Evolutionary conservation across 345 rosid genomes (phyloP).

Genomic region (Laguncularia racemosa): DNA sequence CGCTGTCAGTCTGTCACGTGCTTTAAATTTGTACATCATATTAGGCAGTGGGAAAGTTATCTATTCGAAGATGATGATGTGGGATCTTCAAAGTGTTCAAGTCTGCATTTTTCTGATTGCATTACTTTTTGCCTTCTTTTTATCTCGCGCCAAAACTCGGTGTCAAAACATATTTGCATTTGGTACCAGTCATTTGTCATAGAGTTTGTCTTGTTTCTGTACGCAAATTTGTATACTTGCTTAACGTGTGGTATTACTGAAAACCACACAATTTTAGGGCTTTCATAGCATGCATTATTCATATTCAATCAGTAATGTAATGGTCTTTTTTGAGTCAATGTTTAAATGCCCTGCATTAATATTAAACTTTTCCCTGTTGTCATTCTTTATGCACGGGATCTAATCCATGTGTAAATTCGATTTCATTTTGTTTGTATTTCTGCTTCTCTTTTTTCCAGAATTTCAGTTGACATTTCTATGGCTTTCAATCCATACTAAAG

Average conservation of each 20-base stretch:
- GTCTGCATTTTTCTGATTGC: conserved; percentile 5
- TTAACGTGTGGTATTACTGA: conserved; percentile 17
- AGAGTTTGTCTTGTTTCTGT: conserved; percentile 15
- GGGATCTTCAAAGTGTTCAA: conserved; percentile 8
- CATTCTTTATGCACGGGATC: background rate
- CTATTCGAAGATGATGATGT: conserved; percentile 9
- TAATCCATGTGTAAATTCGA: background rate
- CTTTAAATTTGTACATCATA: conserved; percentile 3
- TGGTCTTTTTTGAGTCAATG: conserved; percentile 10
- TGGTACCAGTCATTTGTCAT: conserved; percentile 19
- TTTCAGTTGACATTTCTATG: no score
- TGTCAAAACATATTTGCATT: conserved; percentile 19
- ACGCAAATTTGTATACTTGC: conserved; percentile 29
- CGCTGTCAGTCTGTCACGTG: conserved; percentile 5
- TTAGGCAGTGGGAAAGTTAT: conserved; percentile 10
- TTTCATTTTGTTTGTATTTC: no score
- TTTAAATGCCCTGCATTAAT: background rate
- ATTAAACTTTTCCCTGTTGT: background rate
- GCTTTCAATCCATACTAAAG: no score
- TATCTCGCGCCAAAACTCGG: conserved; percentile 13
- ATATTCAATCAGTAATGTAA: conserved; percentile 10
- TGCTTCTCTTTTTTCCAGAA: no score
- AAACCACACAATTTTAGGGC: conserved; percentile 22
- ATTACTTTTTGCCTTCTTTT: background rate
- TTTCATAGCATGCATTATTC: conserved; percentile 27